Conservation (phyloP, 129 eudicot species). For the Flaveria sonorensis region DNA sequence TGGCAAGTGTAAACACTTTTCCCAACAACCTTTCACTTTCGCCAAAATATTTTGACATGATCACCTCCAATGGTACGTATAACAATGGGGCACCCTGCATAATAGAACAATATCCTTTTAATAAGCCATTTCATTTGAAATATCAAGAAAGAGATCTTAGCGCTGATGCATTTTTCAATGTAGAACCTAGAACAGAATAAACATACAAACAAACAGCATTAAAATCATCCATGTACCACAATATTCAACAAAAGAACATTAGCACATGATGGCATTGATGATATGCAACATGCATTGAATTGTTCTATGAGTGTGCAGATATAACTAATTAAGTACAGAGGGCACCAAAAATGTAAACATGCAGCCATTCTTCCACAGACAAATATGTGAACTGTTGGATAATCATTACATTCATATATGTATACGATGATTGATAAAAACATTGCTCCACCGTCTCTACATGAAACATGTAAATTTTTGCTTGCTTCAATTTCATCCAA, state of each 20-base stretch:
- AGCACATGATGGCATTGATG: background rate
- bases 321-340: background rate
- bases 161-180: background rate
- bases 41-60: constrained; percentile 96
- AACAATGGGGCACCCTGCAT: constrained; percentile 87
- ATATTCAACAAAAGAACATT: background rate
- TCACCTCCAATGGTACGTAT: constrained; percentile 89
- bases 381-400: background rate
- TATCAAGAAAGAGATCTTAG: background rate
- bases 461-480: background rate
- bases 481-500: background rate
- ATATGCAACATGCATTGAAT: background rate
- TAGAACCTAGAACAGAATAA: background rate
- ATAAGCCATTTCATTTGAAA: background rate
- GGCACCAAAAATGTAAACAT: background rate
- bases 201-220: background rate
- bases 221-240: background rate
- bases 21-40: constrained; percentile 96
- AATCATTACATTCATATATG: background rate
- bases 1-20: constrained; percentile 91
- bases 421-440: background rate
- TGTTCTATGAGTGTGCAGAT: background rate
- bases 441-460: background rate
- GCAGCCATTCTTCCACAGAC: constrained; percentile 1
- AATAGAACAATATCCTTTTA: constrained; percentile 14